Base-by-base conservation (phyloP, 208 protist genomes). In the Porcisia hertigi region DNA sequence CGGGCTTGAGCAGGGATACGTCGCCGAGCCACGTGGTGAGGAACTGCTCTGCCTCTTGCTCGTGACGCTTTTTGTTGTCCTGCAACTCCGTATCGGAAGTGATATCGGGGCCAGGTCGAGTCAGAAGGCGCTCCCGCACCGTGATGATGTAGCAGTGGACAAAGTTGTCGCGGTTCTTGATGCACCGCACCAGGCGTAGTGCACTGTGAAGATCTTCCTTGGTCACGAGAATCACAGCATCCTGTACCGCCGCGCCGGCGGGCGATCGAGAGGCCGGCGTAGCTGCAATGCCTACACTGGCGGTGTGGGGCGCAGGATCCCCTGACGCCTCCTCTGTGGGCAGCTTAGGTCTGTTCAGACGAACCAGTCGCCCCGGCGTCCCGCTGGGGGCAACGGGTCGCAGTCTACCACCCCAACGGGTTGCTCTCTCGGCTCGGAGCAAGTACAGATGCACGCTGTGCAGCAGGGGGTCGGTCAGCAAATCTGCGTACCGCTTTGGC, bases 111-210 rank as follows among this genome's bases (percentile, higher is more conserved):
- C 70, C 39, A 5, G 79, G 73, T 23, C 71, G 62, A 62, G 36
- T 67, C 45, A 88, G 77, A n/a, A 92, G 79, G 8, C 88, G 82
- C 43, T 78, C 73, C 16, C 70, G 76, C 7, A 90, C 77, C 23
- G 80, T 66, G 34, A 73, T 71, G 65, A 78, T 74, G 73, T 87
- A 88, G 45, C 75, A 36, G 47, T 76, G 41, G 45, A 85, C 43
- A 62, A 92, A 85, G 52, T 57, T 36, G 57, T 86, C 83, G 30
- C 49, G 55, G 54, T 79, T 72, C 30, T 69, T 49, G 41, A 87
- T 77, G 77, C 79, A 79, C 25, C 70, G 52, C 47, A 81, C 76
- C 36, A 92, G 64, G 63, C 83, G 83, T 34, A 92, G 45, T 14
- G 84, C 76, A 20, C 79, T 70, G 62, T 76, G 60, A 1, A 92